phyloP scores from a whole-genome alignment of 768 basidiomycete genomes.

The Leccinum subgranulosum region DNA sequence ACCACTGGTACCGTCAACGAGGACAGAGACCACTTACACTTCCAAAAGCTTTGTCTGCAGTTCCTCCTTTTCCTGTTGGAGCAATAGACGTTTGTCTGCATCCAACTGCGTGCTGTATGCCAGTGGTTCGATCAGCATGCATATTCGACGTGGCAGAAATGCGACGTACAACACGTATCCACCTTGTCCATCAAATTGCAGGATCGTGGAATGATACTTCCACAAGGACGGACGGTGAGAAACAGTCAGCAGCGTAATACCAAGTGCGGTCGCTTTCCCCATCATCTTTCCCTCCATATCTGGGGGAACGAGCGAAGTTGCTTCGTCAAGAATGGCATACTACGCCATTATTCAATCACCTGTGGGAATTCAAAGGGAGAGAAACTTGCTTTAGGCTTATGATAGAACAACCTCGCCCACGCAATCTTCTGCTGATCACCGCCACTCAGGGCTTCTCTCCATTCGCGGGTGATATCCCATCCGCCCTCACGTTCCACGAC shows the following conservation, averaged over 20 bases:
- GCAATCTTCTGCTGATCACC: slow-evolving; percentile 98
- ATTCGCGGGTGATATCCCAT: slow-evolving; percentile 86
- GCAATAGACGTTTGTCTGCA: slow-evolving; percentile 81
- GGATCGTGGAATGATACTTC: slow-evolving; percentile 85
- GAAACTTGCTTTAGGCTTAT: slow-evolving; percentile 73
- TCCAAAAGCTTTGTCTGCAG: slow-evolving; percentile 83
- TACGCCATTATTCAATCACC: slow-evolving; percentile 29
- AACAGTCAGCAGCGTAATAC: slow-evolving; percentile 91
- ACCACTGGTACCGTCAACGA: neutral
- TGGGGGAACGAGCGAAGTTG: slow-evolving; percentile 89
- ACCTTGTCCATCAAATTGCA: slow-evolving; percentile 93
- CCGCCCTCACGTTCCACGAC: slow-evolving; percentile 96
- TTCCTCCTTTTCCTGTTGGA: slow-evolving; percentile 93
- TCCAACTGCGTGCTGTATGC: slow-evolving; percentile 80
- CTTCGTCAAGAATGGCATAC: slow-evolving; percentile 97
- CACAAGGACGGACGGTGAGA: slow-evolving; percentile 94
- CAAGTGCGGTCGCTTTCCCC: slow-evolving; percentile 81
- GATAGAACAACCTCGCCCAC: slow-evolving; percentile 96
- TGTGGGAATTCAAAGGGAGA: neutral
- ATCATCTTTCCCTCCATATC: slow-evolving; percentile 96
- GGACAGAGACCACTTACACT: slow-evolving; percentile 55
- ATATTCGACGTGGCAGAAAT: neutral
- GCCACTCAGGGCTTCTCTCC: slow-evolving; percentile 90
- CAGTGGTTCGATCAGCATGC: slow-evolving; percentile 2
- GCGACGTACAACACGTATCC: slow-evolving; percentile 87